phyloP scores from a whole-genome alignment of 176 grass and related monocot genomes.

The Eragrostis curvula region DNA sequence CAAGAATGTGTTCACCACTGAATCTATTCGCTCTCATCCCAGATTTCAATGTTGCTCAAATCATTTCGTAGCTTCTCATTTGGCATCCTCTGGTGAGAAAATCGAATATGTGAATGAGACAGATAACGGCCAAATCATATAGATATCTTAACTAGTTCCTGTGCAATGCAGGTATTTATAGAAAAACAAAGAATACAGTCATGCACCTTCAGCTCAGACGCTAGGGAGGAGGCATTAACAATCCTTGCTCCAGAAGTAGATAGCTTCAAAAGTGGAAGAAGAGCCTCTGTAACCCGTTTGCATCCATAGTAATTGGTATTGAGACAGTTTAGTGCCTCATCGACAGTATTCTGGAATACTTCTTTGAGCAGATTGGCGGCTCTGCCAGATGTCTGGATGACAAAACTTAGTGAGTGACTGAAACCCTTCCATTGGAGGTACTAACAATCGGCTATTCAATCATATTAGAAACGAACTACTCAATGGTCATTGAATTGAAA shows the following conservation, averaged over 20 bases:
- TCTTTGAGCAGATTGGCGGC: slow-evolving; percentile 58
- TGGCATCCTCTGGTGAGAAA: slow-evolving; percentile 58
- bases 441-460: no score
- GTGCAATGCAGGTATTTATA: neutral
- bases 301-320: slow-evolving; percentile 64
- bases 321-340: slow-evolving; percentile 49
- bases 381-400: slow-evolving; percentile 68
- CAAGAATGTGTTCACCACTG: slow-evolving; percentile 53
- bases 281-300: slow-evolving; percentile 71
- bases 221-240: slow-evolving; percentile 69
- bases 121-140: neutral
- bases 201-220: slow-evolving; percentile 66
- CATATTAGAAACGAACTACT: no score
- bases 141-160: neutral
- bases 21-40: slow-evolving; percentile 45
- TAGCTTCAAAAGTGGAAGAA: slow-evolving; percentile 67
- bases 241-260: slow-evolving; percentile 68
- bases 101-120: neutral
- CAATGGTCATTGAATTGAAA: no score
- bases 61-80: slow-evolving; percentile 59
- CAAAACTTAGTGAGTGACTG: neutral
- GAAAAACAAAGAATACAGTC: neutral
- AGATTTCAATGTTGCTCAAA: slow-evolving; percentile 44
- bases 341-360: slow-evolving; percentile 59
- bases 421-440: neutral